Evolutionary conservation across 352 stramenopile genomes (phyloP), one percentile per base, ranked within the genome.

Genomic region (Phytophthora pseudosyringae): DNA sequence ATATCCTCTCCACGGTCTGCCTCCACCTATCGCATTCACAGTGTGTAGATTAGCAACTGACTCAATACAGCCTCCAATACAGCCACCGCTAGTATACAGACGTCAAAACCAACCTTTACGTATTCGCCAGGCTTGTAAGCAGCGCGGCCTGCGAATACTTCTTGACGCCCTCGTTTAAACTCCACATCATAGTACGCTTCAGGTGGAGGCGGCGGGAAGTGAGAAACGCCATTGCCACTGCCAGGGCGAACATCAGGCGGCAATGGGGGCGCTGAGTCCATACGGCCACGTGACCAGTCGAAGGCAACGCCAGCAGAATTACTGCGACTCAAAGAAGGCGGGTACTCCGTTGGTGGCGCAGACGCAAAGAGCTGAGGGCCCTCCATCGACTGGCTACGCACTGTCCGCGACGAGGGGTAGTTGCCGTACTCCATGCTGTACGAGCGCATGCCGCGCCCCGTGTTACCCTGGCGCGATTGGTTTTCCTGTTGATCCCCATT

Each of bases 1-100:
- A 99, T 95, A 78, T 99, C 97, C 71, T 99, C 96, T 45, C 97
- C 97, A 21, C 97, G 93, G 71, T 99, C 97, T 16, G 97, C 97
- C 75, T 99, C 97, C 39, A 99, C 97, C 88, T 98, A 48, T n/a
- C 13, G 11, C n/a, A 58, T 12, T 60, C 25, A 35, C 12, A 12
- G 35, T 51, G 38, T 5, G 41, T 48, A 36, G 18, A 32, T 65
- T 33, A 66, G 54, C 9, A 21, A 39, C 5, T 21, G 21, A 21
- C 21, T 21, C n/a, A 31, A 15, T 40, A 13, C 28, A 21, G 10
- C n/a, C 36, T 13, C 36, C n/a, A 8, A 25, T 45, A 26, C 16
- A 18, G 39, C 16, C 16, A 28, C 16, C 25, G n/a, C 31, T 35
- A 35, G 7, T 4, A 21, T 35, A 35, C 31, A 35, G 31, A 35